These are phyloP conservation scores for Pseudogymnoascus sp. DNA, from an alignment of 2,329 filamentous ascomycete genomes.

Conservation along the genomic window DNA sequence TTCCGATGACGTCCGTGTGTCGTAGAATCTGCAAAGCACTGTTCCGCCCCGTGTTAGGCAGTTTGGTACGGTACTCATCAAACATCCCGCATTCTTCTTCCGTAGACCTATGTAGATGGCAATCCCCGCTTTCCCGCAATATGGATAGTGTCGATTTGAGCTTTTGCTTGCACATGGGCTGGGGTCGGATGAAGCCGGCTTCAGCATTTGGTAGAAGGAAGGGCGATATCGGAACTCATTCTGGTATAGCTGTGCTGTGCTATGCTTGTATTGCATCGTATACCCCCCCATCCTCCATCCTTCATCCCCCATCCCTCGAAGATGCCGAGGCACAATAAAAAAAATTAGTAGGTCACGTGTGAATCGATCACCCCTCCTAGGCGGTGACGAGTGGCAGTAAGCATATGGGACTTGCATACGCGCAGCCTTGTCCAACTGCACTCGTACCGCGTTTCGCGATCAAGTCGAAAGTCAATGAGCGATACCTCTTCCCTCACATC, in stretches of 20 bases:
- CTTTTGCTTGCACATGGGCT: neutral
- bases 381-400: conserved; percentile 3
- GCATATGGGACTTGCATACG: neutral
- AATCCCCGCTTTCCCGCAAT: conserved; percentile 6
- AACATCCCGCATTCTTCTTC: neutral
- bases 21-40: neutral
- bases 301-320: neutral
- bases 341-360: neutral
- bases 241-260: neutral
- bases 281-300: neutral
- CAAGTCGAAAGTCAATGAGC: neutral
- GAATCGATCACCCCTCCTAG: neutral
- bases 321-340: conserved; percentile 5
- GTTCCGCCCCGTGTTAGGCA: neutral
- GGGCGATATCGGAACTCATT: conserved; percentile 1
- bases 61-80: neutral
- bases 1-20: conserved; percentile 7
- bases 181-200: conserved; percentile 2
- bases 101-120: neutral
- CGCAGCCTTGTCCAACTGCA: neutral
- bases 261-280: neutral
- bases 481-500: neutral
- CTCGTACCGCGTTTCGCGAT: neutral
- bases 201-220: neutral
- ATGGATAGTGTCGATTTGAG: conserved; percentile 4